Percentiles rank a stretch among this genome's conserved stretches.
Evolutionary conservation across 2,329 filamentous ascomycete genomes (phyloP).

Genomic region (Gyromitra esculenta): DNA sequence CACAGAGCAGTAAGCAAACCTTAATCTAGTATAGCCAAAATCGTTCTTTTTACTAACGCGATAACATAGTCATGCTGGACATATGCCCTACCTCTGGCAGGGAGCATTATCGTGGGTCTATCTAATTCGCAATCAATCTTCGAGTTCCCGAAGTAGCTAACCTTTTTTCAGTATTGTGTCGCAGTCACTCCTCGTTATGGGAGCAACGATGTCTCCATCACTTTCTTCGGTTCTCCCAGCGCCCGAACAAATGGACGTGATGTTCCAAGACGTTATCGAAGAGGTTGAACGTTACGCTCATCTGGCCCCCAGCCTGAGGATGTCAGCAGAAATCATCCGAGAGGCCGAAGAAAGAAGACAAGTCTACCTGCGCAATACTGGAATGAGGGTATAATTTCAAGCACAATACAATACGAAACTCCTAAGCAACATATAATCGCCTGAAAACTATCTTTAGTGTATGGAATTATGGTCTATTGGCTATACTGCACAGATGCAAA

Average conservation of each 20-base stretch:
- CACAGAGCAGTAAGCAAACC: constrained; percentile 72
- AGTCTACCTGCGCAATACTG: constrained; percentile 66
- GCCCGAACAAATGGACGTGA: constrained; percentile 71
- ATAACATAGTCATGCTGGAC: constrained; percentile 74
- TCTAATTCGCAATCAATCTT: background rate
- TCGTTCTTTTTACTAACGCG: constrained; percentile 47
- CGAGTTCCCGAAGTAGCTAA: constrained; percentile 12
- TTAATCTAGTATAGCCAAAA: constrained; percentile 1
- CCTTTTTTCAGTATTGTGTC: constrained; percentile 69
- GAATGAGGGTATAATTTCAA: constrained; percentile 53
- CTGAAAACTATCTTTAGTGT: background rate
- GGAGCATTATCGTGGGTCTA: constrained; percentile 71
- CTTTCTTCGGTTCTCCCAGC: constrained; percentile 73
- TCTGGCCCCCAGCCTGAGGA: constrained; percentile 77
- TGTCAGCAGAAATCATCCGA: constrained; percentile 82
- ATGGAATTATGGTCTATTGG: constrained; percentile 22
- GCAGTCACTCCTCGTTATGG: constrained; percentile 83
- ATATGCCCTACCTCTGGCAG: constrained; percentile 88
- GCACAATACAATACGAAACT: background rate
- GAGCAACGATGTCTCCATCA: constrained; percentile 80
- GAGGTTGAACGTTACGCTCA: constrained; percentile 79
- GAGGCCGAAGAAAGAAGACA: constrained; percentile 79
- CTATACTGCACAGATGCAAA: constrained; percentile 12
- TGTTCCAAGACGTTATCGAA: constrained; percentile 79
- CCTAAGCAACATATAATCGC: background rate